Evolutionary conservation across 805 yeast species (phyloP).

Genomic region (Komagataella pseudopastoris): DNA sequence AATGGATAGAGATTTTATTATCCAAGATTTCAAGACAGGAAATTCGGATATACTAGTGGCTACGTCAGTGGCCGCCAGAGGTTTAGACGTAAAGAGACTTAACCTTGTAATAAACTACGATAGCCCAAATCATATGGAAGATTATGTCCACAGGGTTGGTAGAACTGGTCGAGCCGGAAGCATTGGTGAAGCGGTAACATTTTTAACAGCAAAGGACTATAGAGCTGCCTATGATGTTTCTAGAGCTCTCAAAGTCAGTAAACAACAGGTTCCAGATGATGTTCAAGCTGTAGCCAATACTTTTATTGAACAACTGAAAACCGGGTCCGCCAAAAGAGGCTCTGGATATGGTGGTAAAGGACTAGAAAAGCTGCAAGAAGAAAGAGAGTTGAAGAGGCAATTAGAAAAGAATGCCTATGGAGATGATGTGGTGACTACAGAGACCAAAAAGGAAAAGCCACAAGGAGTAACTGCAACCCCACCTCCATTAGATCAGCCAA

Average conservation of each 20-base stretch:
- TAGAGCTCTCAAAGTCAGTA: constrained; percentile 49
- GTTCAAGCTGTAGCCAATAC: constrained; percentile 34
- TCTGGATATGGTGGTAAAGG: constrained; percentile 95
- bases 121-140: constrained; percentile 82
- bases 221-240: constrained; percentile 56
- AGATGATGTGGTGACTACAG: constrained; percentile 12
- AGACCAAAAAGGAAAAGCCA: constrained; percentile 12
- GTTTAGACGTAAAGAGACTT: constrained; percentile 82
- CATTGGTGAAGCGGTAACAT: constrained; percentile 58
- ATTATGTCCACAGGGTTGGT: constrained; percentile 92
- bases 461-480: constrained; percentile 3
- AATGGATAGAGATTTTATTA: constrained; percentile 62
- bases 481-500: constrained; percentile 3
- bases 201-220: constrained; percentile 49
- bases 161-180: constrained; percentile 90
- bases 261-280: constrained; percentile 37
- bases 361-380: constrained; percentile 58
- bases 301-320: constrained; percentile 47
- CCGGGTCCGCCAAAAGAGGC: constrained; percentile 47
- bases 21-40: constrained; percentile 55
- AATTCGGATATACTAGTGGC: constrained; percentile 61
- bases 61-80: constrained; percentile 91
- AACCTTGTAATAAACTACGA: constrained; percentile 72
- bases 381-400: constrained; percentile 35
- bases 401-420: constrained; percentile 25